A percentile compares a stretch with the other conserved stretches of the same genome.
These are phyloP conservation scores for Erysimum pusillum DNA, from an alignment of 441 rosid species.

Conservation along the genomic window DNA sequence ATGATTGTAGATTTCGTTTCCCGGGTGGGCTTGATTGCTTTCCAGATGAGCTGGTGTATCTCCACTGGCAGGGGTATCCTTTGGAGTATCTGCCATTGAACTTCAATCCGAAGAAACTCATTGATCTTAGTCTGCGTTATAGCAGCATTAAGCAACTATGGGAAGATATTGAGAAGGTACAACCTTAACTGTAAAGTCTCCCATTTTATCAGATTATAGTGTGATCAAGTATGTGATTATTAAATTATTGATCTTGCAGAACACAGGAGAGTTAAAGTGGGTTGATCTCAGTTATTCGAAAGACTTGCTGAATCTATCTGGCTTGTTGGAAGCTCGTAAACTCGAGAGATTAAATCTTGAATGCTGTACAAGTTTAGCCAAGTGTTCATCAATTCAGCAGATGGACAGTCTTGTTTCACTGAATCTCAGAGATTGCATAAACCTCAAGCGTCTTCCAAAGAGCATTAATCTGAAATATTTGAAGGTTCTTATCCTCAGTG, in stretches of 20 bases:
- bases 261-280: conserved; percentile 34
- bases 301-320: conserved; percentile 33
- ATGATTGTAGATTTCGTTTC: conserved; percentile 40
- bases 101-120: conserved; percentile 46
- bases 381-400: conserved; percentile 27
- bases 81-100: conserved; percentile 38
- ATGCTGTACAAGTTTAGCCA: conserved; percentile 21
- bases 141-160: conserved; percentile 37
- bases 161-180: conserved; percentile 40
- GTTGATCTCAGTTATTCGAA: conserved; percentile 42
- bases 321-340: conserved; percentile 33
- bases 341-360: conserved; percentile 31
- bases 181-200: neutral
- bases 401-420: conserved; percentile 37
- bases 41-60: conserved; percentile 46
- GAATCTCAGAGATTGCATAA: conserved; percentile 41
- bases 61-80: conserved; percentile 46
- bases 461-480: conserved; percentile 37
- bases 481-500: conserved; percentile 39
- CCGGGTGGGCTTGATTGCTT: conserved; percentile 39
- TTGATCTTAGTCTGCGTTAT: conserved; percentile 41
- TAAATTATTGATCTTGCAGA: conserved; percentile 34
- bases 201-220: neutral
- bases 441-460: conserved; percentile 39
- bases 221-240: neutral